Base-by-base conservation (phyloP, 345 rosid species). In the Conringia planisiliqua region DNA sequence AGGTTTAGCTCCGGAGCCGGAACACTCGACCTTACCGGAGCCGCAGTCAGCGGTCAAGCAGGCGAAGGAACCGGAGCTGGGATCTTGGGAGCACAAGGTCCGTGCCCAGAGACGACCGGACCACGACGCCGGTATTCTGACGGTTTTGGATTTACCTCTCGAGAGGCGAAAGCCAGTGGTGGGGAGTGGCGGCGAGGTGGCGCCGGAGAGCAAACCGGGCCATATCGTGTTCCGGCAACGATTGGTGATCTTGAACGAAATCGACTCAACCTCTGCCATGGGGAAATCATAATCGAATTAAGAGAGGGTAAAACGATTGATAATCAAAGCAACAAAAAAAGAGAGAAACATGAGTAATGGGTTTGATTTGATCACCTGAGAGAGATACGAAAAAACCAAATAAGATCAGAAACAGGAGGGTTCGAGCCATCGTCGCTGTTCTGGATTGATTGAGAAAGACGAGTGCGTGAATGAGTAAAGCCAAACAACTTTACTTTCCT, bases 41-140 rank as follows among this genome's bases (percentile, higher is more conserved):
- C 92, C 97, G 26, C 98, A 94, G 20, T 94, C 97, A n/a, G 75
- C 97, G 27, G 92, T 91, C 0, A 76, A 58, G 78, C 97, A 94
- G 47, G 84, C 40, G 81, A 90, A 91, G 26, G 86, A 82, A 0
- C 82, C 76, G 17, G 83, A 57, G 6, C 4, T 39, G 1, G 79
- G 72, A 36, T 88, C 86, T 10, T 17, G 78, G 22, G 78, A 44
- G 57, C 99, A 90, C 58, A 77, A 74, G 38, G 89, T 80, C 70
- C 99, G 72, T 16, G 80, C 97, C 99, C 98, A 94, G 66, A 92
- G 66, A 61, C 97, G 92, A 26, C 97, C 99, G 11, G 93, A 89
- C 98, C 98, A 94, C 0, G 85, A 73, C 5, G 36, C 16, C 6
- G 97, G 98, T 18, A 92, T 69, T 10, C 47, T 10, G 1, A 94